Evolutionary conservation across 192 early-diverging fungal species (phyloP).

Genomic region (Rhizophagus prolifer): DNA sequence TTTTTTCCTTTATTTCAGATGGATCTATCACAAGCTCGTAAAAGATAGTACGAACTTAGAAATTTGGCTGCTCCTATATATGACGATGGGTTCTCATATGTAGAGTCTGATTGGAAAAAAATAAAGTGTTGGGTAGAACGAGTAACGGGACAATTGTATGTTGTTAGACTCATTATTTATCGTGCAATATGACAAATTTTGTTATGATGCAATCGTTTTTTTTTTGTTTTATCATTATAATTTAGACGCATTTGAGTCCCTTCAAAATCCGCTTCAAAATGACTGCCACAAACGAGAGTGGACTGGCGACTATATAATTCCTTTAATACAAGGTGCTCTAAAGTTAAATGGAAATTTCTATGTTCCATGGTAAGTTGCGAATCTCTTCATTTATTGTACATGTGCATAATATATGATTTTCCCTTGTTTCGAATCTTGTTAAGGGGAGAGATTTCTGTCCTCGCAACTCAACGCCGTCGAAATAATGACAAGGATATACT

Average conservation of each 20-base stretch:
- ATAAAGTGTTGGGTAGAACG: conserved; percentile 24
- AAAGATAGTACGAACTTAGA: conserved; percentile 20
- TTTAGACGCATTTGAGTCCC: conserved; percentile 26
- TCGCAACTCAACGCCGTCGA: neutral
- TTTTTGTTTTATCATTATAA: conserved; percentile 23
- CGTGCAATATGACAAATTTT: neutral
- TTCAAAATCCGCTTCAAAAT: conserved; percentile 14
- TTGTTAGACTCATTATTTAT: neutral
- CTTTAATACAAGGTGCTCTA: conserved; percentile 24
- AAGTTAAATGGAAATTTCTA: conserved; percentile 16
- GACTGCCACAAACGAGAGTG: conserved; percentile 24
- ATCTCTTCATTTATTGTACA: too few species aligned
- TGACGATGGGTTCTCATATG: neutral
- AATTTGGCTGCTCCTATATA: conserved; percentile 19
- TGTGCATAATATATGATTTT: too few species aligned
- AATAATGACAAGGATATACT: conserved; percentile 22
- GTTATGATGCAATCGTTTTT: neutral
- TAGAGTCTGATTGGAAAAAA: conserved; percentile 21
- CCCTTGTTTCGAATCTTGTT: neutral
- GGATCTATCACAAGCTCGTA: conserved; percentile 19
- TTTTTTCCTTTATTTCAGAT: conserved; percentile 17
- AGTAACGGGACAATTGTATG: conserved; percentile 30
- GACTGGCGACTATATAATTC: conserved; percentile 20
- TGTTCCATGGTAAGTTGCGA: conserved; percentile 24
- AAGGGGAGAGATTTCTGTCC: conserved; percentile 13